phyloP scores from a whole-genome alignment of 768 basidiomycete species.

The Dacryopinax primogenitus region DNA sequence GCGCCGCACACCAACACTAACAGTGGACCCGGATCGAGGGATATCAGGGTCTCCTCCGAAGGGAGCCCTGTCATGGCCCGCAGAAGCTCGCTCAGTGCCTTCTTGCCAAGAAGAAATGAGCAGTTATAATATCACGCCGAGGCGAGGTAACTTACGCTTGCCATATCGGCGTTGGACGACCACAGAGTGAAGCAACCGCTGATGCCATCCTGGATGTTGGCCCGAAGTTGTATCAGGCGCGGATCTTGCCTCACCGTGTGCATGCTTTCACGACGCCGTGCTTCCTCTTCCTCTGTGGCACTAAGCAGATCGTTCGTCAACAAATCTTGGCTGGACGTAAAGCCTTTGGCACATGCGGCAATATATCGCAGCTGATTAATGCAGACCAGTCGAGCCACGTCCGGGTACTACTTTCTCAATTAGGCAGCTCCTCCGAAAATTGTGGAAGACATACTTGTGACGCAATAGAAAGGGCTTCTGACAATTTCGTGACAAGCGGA shows the following conservation, averaged over 20 bases:
- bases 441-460: conserved; percentile 33
- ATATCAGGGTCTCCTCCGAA: conserved; percentile 60
- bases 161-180: conserved; percentile 64
- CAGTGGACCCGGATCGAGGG: conserved; percentile 67
- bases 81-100: conserved; percentile 74
- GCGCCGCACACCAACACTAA: conserved; percentile 67
- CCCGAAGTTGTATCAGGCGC: conserved; percentile 48
- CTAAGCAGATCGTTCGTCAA: conserved; percentile 45
- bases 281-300: conserved; percentile 37
- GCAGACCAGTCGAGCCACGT: conserved; percentile 52
- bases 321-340: conserved; percentile 64
- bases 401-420: conserved; percentile 42
- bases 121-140: no score
- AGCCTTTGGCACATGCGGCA: conserved; percentile 73
- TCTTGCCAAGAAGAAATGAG: background rate
- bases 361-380: conserved; percentile 68
- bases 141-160: conserved; percentile 55
- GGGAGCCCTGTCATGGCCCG: conserved; percentile 77
- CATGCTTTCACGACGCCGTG: conserved; percentile 42
- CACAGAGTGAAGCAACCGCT: conserved; percentile 55
- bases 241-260: conserved; percentile 50
- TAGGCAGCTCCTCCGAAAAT: background rate
- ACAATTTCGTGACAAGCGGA: conserved; percentile 59
- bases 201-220: conserved; percentile 49
- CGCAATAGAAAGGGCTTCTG: conserved; percentile 45